These are phyloP conservation scores for Aquanectria penicillioides DNA, from an alignment of 2,329 filamentous ascomycete species.

Conservation along the genomic window DNA sequence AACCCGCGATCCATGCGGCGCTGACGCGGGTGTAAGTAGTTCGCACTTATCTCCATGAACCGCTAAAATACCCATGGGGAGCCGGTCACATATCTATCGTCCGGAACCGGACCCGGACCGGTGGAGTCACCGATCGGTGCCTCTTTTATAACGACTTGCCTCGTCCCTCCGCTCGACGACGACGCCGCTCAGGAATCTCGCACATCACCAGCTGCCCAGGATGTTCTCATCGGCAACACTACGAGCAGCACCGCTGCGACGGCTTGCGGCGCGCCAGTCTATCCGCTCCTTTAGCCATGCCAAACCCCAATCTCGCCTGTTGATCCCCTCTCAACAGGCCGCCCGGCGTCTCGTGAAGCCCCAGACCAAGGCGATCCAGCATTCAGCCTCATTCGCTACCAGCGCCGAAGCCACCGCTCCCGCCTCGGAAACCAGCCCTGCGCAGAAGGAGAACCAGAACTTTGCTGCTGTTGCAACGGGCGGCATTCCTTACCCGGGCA, in stretches of 20 bases:
- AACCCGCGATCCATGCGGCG: constrained; percentile 20
- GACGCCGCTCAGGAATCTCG: background rate
- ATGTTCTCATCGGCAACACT: constrained; percentile 29
- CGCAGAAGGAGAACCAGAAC: constrained; percentile 32
- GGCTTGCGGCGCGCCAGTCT: constrained; percentile 17
- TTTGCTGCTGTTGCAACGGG: constrained; percentile 42
- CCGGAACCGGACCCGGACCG: constrained; percentile 14
- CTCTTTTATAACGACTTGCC: background rate
- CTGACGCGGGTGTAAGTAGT: too few relatives aligned
- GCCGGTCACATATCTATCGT: too few relatives aligned
- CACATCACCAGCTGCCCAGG: background rate
- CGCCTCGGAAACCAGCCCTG: background rate
- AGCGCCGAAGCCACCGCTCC: constrained; percentile 29
- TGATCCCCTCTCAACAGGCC: constrained; percentile 9
- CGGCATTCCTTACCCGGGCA: constrained; percentile 55
- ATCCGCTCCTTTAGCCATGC: constrained; percentile 28
- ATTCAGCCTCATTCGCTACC: constrained; percentile 32
- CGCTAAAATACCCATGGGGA: too few relatives aligned
- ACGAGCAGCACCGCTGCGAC: constrained; percentile 24
- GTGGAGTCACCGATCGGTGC: background rate
- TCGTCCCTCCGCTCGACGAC: too few relatives aligned
- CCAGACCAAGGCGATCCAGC: background rate
- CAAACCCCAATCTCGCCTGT: background rate
- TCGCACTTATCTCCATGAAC: too few relatives aligned
- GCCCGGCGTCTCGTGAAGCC: constrained; percentile 2